Evolutionary conservation across 2,329 filamentous ascomycete genomes (phyloP).

Genomic region (Dactylellina cionopaga): DNA sequence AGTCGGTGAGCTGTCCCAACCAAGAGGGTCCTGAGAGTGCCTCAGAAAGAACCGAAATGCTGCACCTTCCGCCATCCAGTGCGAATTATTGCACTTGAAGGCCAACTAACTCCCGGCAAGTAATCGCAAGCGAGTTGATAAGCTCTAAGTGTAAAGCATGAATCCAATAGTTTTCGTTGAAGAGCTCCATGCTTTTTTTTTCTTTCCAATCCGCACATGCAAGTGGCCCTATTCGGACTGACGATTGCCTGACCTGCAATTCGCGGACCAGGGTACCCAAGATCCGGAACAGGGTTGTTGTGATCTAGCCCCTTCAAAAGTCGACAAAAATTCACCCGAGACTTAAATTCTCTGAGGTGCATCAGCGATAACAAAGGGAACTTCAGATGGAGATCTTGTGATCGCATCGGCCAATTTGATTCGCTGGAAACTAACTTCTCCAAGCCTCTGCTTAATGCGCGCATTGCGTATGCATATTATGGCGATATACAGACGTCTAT

Average conservation of each 20-base stretch:
- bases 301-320: not conserved
- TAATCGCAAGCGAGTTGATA: slow-evolving; percentile 51
- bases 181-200: slow-evolving; percentile 23
- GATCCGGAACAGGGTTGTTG: slow-evolving; percentile 18
- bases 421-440: not conserved
- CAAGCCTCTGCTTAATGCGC: not conserved
- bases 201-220: not conserved
- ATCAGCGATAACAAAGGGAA: slow-evolving; percentile 10
- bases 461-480: not conserved
- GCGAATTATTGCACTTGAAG: slow-evolving; percentile 16
- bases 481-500: not conserved
- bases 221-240: slow-evolving; percentile 3
- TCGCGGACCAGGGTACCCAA: not conserved
- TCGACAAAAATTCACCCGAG: not conserved
- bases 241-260: not conserved
- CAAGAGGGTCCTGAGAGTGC: not conserved
- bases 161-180: slow-evolving; percentile 13
- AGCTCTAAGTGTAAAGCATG: too few species aligned
- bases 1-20: not conserved
- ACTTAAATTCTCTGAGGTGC: too few species aligned
- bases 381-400: slow-evolving; percentile 26
- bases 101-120: slow-evolving; percentile 33
- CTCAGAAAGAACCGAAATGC: too few species aligned
- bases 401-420: slow-evolving; percentile 17
- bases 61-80: slow-evolving; percentile 5